Evolutionary conservation across 2,329 filamentous ascomycete species (phyloP).

Genomic region (Penicillium sclerotiorum): DNA sequence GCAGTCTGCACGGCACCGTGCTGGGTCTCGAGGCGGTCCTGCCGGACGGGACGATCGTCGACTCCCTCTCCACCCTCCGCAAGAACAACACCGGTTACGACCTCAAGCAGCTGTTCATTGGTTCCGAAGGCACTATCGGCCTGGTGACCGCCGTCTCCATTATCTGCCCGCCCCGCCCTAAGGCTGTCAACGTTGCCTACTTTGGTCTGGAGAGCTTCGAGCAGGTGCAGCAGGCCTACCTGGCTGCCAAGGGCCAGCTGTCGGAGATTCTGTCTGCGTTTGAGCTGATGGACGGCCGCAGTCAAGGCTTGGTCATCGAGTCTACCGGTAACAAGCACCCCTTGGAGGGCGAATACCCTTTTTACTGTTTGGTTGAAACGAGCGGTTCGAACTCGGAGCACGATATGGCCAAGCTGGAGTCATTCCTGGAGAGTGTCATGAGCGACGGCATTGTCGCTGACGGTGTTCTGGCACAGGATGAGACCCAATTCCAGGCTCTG

Average conservation of each 20-base stretch:
- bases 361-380: constrained; percentile 96
- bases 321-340: constrained; percentile 78
- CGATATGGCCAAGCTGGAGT: constrained; percentile 86
- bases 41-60: constrained; percentile 86
- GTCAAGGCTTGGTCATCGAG: constrained; percentile 73
- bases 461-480: constrained; percentile 89
- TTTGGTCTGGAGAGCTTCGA: constrained; percentile 90
- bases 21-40: constrained; percentile 91
- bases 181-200: constrained; percentile 91
- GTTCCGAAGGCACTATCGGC: constrained; percentile 90
- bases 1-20: constrained; percentile 89
- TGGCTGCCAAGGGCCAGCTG: constrained; percentile 84
- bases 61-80: constrained; percentile 82
- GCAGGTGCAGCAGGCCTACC: constrained; percentile 82
- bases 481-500: constrained; percentile 81
- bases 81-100: constrained; percentile 99
- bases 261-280: constrained; percentile 97
- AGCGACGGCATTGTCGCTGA: constrained; percentile 81
- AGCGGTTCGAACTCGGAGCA: constrained; percentile 93
- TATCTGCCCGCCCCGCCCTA: constrained; percentile 81
- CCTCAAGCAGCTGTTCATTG: constrained; percentile 94
- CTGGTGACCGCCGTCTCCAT: constrained; percentile 91
- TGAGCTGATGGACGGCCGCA: constrained; percentile 90
- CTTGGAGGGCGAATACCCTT: constrained; percentile 80
- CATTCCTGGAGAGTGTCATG: constrained; percentile 92